These are phyloP conservation scores for Eutrema yunnanense DNA, from an alignment of 345 rosid genomes.

Conservation along the genomic window DNA sequence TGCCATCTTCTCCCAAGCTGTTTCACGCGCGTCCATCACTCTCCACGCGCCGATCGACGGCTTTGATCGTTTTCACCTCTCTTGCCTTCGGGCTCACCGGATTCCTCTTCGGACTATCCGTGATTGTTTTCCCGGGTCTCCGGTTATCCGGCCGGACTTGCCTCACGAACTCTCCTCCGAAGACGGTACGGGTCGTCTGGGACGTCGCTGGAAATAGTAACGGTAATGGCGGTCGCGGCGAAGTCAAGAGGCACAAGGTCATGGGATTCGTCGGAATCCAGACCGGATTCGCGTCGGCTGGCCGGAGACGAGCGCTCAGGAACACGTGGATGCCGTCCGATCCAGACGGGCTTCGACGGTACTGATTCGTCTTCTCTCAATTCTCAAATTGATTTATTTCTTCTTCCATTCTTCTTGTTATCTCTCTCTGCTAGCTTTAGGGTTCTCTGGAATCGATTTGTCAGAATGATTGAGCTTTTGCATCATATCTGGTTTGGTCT, in stretches of 20 bases:
- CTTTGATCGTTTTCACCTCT: conserved; percentile 37
- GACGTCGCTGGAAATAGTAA: conserved; percentile 28
- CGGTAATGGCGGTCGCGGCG: conserved; percentile 9
- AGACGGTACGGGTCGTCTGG: conserved; percentile 64
- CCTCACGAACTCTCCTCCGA: conserved; percentile 32
- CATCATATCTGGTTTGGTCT: not conserved
- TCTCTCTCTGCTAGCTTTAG: not conserved
- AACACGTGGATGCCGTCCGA: conserved; percentile 91
- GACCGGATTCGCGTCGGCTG: conserved; percentile 67
- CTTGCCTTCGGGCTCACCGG: conserved; percentile 60
- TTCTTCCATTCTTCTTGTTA: not conserved
- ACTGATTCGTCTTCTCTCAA: conserved; percentile 5
- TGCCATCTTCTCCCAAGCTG: conserved; percentile 70
- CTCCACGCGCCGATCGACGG: conserved; percentile 43
- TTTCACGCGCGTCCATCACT: conserved; percentile 43
- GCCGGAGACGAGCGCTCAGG: conserved; percentile 69
- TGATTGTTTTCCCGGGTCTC: conserved; percentile 34
- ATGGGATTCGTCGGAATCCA: conserved; percentile 92
- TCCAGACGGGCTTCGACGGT: conserved; percentile 77
- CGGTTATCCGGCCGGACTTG: conserved; percentile 27
- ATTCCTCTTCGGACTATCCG: conserved; percentile 51
- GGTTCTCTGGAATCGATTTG: conserved; percentile 1
- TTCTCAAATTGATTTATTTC: not conserved
- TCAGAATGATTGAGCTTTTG: not conserved
- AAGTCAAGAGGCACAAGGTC: conserved; percentile 54